Conservation (phyloP, 1,139 yeast genomes). For the Kurtzmaniella quercitrusa region DNA sequence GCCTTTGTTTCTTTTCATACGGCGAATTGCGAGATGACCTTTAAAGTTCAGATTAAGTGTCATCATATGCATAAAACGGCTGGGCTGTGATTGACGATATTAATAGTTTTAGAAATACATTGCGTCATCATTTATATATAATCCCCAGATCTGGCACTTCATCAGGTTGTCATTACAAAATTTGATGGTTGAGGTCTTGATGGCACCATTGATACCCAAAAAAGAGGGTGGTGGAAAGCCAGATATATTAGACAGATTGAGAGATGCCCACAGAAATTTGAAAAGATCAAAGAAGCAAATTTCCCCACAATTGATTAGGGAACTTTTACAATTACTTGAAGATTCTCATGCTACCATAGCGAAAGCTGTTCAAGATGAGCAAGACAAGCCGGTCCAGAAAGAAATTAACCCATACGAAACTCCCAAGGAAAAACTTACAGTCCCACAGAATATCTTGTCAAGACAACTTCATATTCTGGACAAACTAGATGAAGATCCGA, state of each 20-base stretch:
- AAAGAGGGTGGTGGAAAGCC: neutral
- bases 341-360: slow-evolving; percentile 2
- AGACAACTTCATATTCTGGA: slow-evolving; percentile 5
- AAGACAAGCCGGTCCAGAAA: neutral
- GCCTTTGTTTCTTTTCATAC: neutral
- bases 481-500: slow-evolving; percentile 7
- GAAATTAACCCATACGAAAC: slow-evolving; percentile 1
- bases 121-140: neutral
- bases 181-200: neutral
- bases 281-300: neutral
- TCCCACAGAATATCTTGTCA: neutral
- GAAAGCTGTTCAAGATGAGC: neutral
- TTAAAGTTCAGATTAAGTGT: neutral
- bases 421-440: neutral
- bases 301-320: neutral
- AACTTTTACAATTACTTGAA: slow-evolving; percentile 1
- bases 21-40: neutral
- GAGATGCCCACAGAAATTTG: neutral
- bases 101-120: neutral
- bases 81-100: neutral
- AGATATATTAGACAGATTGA: neutral
- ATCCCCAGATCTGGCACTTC: neutral
- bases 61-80: neutral
- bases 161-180: neutral
- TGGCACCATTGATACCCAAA: neutral